Evolutionary conservation across 2,329 filamentous ascomycete species (phyloP).

Genomic region (Sporothrix brasiliensis): DNA sequence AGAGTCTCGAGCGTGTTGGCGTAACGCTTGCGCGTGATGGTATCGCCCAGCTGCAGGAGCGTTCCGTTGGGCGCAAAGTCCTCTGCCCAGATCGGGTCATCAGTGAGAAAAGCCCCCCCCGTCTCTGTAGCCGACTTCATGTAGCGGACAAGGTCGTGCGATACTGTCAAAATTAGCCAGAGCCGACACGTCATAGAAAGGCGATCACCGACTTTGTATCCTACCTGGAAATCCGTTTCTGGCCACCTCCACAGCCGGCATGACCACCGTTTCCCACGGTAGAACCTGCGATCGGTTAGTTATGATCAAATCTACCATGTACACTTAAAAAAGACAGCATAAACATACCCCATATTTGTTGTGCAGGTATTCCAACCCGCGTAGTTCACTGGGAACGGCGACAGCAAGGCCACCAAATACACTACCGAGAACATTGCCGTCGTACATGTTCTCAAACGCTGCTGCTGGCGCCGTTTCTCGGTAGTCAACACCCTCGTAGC

Average conservation of each 20-base stretch:
- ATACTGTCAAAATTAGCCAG: slow-evolving; percentile 52
- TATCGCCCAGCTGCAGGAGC: slow-evolving; percentile 71
- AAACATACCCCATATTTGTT: slow-evolving; percentile 63
- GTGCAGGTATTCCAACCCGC: slow-evolving; percentile 79
- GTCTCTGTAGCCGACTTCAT: slow-evolving; percentile 55
- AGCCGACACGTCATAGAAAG: neutral
- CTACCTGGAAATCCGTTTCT: slow-evolving; percentile 66
- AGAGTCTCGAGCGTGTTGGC: slow-evolving; percentile 76
- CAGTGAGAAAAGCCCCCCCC: slow-evolving; percentile 65
- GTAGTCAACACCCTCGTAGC: slow-evolving; percentile 86
- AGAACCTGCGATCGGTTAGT: slow-evolving; percentile 48
- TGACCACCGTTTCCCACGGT: slow-evolving; percentile 71
- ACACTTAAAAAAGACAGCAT: neutral
- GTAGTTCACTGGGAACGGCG: slow-evolving; percentile 73
- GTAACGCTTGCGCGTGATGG: slow-evolving; percentile 78
- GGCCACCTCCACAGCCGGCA: slow-evolving; percentile 74
- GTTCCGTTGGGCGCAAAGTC: slow-evolving; percentile 85
- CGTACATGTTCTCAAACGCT: slow-evolving; percentile 83
- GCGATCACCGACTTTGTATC: slow-evolving; percentile 9
- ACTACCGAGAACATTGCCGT: slow-evolving; percentile 67
- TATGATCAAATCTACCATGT: no score
- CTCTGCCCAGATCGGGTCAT: slow-evolving; percentile 77
- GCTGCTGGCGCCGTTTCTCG: slow-evolving; percentile 83
- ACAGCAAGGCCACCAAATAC: slow-evolving; percentile 72
- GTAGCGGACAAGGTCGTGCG: slow-evolving; percentile 72